Evolutionary conservation across 306 rosid species (phyloP).

Genomic region (Abrus pulchellus): DNA sequence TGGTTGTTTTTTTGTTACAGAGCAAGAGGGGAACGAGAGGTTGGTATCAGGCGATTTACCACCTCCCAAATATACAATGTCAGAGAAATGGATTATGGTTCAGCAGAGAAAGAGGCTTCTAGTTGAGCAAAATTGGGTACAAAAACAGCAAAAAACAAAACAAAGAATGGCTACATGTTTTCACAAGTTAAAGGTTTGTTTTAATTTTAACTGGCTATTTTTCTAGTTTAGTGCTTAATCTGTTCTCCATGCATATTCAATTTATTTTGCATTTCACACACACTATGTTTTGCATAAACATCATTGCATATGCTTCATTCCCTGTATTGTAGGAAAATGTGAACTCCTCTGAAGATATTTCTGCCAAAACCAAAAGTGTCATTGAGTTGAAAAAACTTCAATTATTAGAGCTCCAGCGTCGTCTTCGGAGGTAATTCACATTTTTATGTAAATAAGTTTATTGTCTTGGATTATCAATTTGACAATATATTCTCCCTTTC

Average conservation of each 20-base stretch:
- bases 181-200: conserved; percentile 83
- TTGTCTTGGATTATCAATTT: conserved; percentile 27
- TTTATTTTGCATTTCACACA: conserved; percentile 21
- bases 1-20: conserved; percentile 55
- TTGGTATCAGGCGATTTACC: conserved; percentile 59
- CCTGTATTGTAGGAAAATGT: conserved; percentile 76
- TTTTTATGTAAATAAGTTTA: conserved; percentile 30
- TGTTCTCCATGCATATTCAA: conserved; percentile 21
- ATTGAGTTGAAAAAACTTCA: conserved; percentile 98
- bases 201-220: conserved; percentile 26
- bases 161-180: conserved; percentile 73
- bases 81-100: conserved; percentile 88
- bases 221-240: conserved; percentile 21
- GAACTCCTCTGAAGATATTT: conserved; percentile 94
- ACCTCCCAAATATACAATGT: conserved; percentile 82
- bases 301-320: conserved; percentile 39
- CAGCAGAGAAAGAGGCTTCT: conserved; percentile 78
- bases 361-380: conserved; percentile 97
- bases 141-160: conserved; percentile 82
- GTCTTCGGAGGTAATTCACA: conserved; percentile 81
- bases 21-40: conserved; percentile 64
- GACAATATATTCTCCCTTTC: conserved; percentile 44
- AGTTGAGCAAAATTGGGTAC: conserved; percentile 71
- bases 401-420: conserved; percentile 90
- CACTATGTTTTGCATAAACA: conserved; percentile 25